Evolutionary conservation across 352 stramenopile genomes (phyloP), one percentile per base, ranked within the genome.

Genomic region (Pythium brassicae): DNA sequence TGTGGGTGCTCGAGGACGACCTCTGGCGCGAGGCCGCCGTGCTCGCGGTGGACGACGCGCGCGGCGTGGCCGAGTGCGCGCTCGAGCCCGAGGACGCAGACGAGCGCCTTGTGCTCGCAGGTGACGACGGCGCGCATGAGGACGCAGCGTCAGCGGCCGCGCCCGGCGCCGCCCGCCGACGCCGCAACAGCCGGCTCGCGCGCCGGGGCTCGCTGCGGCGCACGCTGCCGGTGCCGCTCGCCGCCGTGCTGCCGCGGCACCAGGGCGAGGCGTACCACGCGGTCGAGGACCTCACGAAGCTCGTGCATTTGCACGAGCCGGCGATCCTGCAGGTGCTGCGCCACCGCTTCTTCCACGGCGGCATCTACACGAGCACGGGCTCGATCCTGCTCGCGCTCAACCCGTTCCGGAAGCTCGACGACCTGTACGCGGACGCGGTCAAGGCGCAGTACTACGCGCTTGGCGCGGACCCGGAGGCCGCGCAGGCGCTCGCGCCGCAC

Each of bases 301-400:
- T 97, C 58, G 85, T 96, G 55, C 85, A 96, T 67, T 65, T 97
- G 40, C 83, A 97, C 57, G 87, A 97, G 55, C 77, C 89, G 9
- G 74, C 89, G n/a, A 97, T 97, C 68, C 68, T 97, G 11, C 77
- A 96, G 43, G 84, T 94, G 29, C 68, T 97, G 34, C 67, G 66
- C 17, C 72, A 75, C 52, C 81, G 89, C 8, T 97, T 96, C 61
- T 83, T 83, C 45, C 74, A 91, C 61, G 83, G 87, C 50, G 66
- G 83, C 35, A 92, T 97, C 55, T 97, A 97, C 70, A 97, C 89
- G 3, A 90, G 83, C 50, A 94, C 86, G 49, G 83, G 83, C 32
- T 87, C 86, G 46, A 92, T 95, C 50, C 62, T 94, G 11, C 76
- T 95, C 19, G 85, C 86, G 39, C 73, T 94, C 58, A 95, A 95